Base-by-base conservation (phyloP, 768 basidiomycete species). In the Suillus spraguei region DNA sequence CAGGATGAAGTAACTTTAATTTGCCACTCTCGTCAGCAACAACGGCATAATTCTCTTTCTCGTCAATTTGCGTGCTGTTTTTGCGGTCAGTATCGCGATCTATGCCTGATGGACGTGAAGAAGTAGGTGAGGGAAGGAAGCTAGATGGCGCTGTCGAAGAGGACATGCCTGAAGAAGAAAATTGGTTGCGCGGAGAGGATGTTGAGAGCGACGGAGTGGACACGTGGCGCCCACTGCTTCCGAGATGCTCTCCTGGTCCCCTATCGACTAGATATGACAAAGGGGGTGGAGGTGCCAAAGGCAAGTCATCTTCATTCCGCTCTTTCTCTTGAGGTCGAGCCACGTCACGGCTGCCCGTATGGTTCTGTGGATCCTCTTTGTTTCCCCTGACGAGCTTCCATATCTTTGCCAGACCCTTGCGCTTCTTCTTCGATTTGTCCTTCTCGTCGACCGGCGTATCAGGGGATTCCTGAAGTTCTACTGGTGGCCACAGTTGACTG, bases 221-320 rank as follows among this genome's bases (percentile, higher is more conserved):
- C 32, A 83, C 80, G 69, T 88, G 89, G 6, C 90, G 85, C 58
- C 79, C 80, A 53, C 78, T 76, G 39, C 74, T 72, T 49, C 78
- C 66, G 17, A 85, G 81, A 38, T 80, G 80, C 50, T 86, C 83
- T n/a, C 83, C 81, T 47, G 83, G 83, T 62, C 83, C 81, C 65
- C 79, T 76, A 64, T 76, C 78, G 3, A 94, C 94, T 54, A 98
- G 83, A 77, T 95, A 96, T 0, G 94, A 94, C 60, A 99, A 72
- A 5, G 94, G 90, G 5, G 97, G 97, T 3, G 97, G 97, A 1
- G 96, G 97, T 3, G 91, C 88, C 46, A 97, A 80, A 4, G 93
- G 95, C 10, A 82, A 74, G 67, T 91, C 87, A 69, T 94, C 92
- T 4, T 92, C 89, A 49, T 73, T 35, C 71, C 72, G 71, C 56